A percentile compares a stretch with the other conserved stretches of the same genome.
phyloP scores from a whole-genome alignment of 805 yeast genomes.

The Maudiozyma bulderi region DNA sequence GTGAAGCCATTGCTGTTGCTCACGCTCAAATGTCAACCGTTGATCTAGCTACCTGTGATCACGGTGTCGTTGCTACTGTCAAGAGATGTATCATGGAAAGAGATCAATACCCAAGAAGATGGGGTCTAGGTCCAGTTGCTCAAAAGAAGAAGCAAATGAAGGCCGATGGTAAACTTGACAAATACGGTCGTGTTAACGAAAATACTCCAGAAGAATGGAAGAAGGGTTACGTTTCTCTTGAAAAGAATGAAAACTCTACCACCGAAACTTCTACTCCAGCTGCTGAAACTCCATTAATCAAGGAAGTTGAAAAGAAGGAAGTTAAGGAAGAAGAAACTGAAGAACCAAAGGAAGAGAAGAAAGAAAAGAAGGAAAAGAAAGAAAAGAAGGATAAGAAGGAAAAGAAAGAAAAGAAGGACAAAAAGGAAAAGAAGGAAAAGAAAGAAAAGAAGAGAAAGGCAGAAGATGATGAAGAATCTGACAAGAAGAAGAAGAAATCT shows the following conservation, averaged over 20 bases:
- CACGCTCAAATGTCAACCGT: constrained; percentile 98
- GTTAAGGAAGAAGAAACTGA: constrained; percentile 39
- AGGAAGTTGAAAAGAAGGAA: constrained; percentile 36
- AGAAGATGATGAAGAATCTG: constrained; percentile 25
- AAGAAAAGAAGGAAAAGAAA: constrained; percentile 31
- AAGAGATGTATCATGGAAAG: constrained; percentile 99
- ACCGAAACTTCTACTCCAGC: background rate
- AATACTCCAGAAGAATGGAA: constrained; percentile 92
- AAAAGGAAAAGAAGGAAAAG: constrained; percentile 30
- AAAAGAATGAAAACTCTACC: constrained; percentile 33
- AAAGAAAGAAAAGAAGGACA: constrained; percentile 41
- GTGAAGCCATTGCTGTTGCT: constrained; percentile 98
- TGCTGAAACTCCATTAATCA: constrained; percentile 35
- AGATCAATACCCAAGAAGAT: constrained; percentile 97
- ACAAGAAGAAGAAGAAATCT: constrained; percentile 34
- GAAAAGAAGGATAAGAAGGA: constrained; percentile 46
- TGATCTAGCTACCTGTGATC: constrained; percentile 93
- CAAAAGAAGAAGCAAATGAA: constrained; percentile 97
- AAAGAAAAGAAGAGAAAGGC: constrained; percentile 28
- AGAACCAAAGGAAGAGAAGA: constrained; percentile 55
- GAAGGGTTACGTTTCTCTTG: constrained; percentile 63
- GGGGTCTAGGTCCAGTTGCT: constrained; percentile 99
- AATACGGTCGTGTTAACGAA: constrained; percentile 88
- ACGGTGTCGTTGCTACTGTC: constrained; percentile 96
- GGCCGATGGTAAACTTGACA: constrained; percentile 94